Percentiles rank a stretch among this genome's conserved stretches.
Conservation (phyloP, 1,284 basidiomycete species). For the Malassezia brasiliensis region DNA sequence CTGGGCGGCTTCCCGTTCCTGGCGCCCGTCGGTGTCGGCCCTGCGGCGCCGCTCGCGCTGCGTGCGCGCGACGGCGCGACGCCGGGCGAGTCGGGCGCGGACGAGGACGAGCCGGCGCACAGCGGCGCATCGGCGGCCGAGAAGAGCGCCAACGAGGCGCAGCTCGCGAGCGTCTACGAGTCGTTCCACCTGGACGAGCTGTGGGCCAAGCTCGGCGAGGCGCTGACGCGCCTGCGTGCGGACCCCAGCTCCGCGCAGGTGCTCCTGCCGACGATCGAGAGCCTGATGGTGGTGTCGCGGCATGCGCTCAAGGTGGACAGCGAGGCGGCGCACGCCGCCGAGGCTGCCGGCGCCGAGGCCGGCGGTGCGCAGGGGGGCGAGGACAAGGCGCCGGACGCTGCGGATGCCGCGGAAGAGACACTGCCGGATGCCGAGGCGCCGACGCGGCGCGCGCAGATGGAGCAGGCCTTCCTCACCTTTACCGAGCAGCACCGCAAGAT, state of each 20-base stretch:
- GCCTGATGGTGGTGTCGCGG: constrained; percentile 94
- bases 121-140: background rate
- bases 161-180: constrained; percentile 43
- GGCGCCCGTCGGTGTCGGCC: background rate
- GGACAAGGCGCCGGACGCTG: no score
- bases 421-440: constrained; percentile 13
- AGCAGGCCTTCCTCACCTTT: constrained; percentile 83
- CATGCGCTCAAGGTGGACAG: constrained; percentile 52
- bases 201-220: constrained; percentile 40
- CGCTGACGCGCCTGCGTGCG: constrained; percentile 34
- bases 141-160: constrained; percentile 46
- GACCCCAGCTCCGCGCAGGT: constrained; percentile 43
- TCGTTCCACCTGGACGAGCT: constrained; percentile 37
- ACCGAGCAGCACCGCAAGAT: constrained; percentile 90
- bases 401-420: constrained; percentile 1
- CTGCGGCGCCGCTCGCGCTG: background rate
- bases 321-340: constrained; percentile 9
- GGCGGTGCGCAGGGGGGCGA: no score
- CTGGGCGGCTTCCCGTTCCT: background rate
- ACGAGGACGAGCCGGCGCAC: no score
- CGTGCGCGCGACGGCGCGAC: background rate
- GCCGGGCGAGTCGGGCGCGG: no score
- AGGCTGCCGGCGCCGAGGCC: background rate
- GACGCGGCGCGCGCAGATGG: constrained; percentile 49
- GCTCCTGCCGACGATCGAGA: constrained; percentile 43